Conservation (phyloP, 2,329 filamentous ascomycete species). For the Pyricularia sp. region DNA sequence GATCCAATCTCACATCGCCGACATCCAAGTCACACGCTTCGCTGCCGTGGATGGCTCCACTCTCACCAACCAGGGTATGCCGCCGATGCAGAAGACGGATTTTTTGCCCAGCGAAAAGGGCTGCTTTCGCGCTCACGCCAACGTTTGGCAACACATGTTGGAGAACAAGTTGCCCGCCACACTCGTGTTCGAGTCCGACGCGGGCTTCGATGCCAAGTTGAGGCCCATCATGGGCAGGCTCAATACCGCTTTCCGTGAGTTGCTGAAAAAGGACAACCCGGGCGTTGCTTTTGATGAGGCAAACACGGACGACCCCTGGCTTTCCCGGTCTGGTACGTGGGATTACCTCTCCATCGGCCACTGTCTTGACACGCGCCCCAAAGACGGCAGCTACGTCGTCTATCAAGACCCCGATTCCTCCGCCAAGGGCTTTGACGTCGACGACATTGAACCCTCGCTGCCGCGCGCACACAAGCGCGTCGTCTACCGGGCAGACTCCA, state of each 20-base stretch:
- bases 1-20: conserved; percentile 18
- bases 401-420: conserved; percentile 12
- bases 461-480: conserved; percentile 12
- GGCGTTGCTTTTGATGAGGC: background rate
- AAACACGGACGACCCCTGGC: conserved; percentile 14
- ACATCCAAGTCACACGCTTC: conserved; percentile 14
- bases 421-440: background rate
- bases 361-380: conserved; percentile 12
- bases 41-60: conserved; percentile 12
- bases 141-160: conserved; percentile 18
- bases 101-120: conserved; percentile 15
- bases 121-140: conserved; percentile 19
- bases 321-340: conserved; percentile 10
- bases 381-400: conserved; percentile 7
- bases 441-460: conserved; percentile 11
- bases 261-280: conserved; percentile 10
- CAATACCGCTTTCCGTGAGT: conserved; percentile 14
- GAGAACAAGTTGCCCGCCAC: conserved; percentile 13
- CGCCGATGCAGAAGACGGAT: conserved; percentile 12
- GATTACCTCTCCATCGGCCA: conserved; percentile 15
- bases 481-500: conserved; percentile 13
- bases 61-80: conserved; percentile 16
- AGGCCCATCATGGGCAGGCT: conserved; percentile 14
- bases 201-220: conserved; percentile 18
- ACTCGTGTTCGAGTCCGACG: conserved; percentile 20